phyloP scores from a whole-genome alignment of 2,329 filamentous ascomycete genomes.

The Orbilia blumenaviensis region DNA sequence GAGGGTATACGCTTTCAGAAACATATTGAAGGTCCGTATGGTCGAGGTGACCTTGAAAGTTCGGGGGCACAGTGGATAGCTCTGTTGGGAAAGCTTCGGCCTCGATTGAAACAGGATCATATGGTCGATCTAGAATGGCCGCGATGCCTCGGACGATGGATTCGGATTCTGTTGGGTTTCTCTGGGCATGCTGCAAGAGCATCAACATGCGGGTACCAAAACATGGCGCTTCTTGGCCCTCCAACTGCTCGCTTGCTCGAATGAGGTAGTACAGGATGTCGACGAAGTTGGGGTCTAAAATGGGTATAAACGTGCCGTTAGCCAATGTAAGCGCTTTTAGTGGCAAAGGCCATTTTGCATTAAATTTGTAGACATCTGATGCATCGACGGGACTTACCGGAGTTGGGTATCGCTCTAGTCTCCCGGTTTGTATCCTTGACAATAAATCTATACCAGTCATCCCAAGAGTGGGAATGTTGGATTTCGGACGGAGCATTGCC shows the following conservation, averaged over 20 bases:
- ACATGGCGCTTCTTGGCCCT: slow-evolving; percentile 47
- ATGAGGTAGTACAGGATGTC: slow-evolving; percentile 39
- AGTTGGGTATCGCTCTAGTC: slow-evolving; percentile 30
- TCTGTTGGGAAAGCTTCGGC: slow-evolving; percentile 18
- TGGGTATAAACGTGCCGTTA: slow-evolving; percentile 13
- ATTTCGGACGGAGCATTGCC: slow-evolving; percentile 39
- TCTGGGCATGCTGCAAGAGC: slow-evolving; percentile 48
- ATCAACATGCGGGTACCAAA: slow-evolving; percentile 49
- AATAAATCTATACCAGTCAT: slow-evolving; percentile 49
- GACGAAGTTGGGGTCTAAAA: slow-evolving; percentile 41
- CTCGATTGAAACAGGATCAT: slow-evolving; percentile 23
- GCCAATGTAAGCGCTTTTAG: slow-evolving; percentile 14
- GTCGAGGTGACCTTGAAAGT: slow-evolving; percentile 15
- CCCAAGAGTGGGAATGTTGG: slow-evolving; percentile 45
- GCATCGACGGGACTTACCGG: slow-evolving; percentile 33
- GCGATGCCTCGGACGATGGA: slow-evolving; percentile 32
- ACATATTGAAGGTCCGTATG: slow-evolving; percentile 15
- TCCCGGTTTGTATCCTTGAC: slow-evolving; percentile 45
- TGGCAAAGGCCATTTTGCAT: neutral
- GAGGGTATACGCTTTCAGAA: slow-evolving; percentile 26
- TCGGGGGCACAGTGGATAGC: slow-evolving; percentile 1
- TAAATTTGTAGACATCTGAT: neutral
- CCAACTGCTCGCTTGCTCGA: slow-evolving; percentile 43
- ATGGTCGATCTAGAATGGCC: slow-evolving; percentile 41
- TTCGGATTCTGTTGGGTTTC: slow-evolving; percentile 48